Evolutionary conservation across 331 rosid genomes (phyloP), one percentile per base, ranked within the genome.

Genomic region (Stylosanthes scabra): DNA sequence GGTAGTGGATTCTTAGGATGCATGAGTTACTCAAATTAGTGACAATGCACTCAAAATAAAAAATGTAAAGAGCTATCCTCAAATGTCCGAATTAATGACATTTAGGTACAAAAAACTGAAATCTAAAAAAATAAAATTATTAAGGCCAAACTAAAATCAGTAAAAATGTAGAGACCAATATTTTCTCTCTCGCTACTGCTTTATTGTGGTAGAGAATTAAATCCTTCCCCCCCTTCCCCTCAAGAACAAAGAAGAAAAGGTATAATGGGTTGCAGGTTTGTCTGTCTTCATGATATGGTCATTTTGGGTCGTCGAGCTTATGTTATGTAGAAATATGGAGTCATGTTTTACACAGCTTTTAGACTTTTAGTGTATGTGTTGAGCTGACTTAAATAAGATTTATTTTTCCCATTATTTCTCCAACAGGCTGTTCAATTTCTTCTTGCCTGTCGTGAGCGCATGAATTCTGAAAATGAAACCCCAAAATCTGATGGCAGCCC

Each of bases 381-480:
- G 39, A 34, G 59, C n/a, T 68, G 39, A 51, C 73, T 29, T 63
- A 40, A 66, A 37, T 49, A 4, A 67, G 49, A 41, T 51, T 42
- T 52, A 50, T 41, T 16, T 71, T 61, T 71, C 59, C 13, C 60
- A 41, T 52, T 74, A 40, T 65, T 81, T 78, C 44, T 62, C 66
- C 69, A 74, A 66, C 85, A 93, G 98, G 97, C 96, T 74, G 93
- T 93, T 77, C 90, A 85, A 71, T 89, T 80, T 59, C 97, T 93
- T 63, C 78, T 89, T 60, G 83, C 85, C 49, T 81, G 78, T 75
- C 85, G 88, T 8, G 90, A 87, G 62, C 83, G 55, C 52, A 46
- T 87, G 69, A 75, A 49, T 27, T 83, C 80, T 16, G 80, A 79
- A 71, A 79, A 65, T 42, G 49, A 70, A 2, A 74, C 70, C 50